phyloP scores from a whole-genome alignment of 768 basidiomycete species.

The Trichaptum fuscoviolaceum region DNA sequence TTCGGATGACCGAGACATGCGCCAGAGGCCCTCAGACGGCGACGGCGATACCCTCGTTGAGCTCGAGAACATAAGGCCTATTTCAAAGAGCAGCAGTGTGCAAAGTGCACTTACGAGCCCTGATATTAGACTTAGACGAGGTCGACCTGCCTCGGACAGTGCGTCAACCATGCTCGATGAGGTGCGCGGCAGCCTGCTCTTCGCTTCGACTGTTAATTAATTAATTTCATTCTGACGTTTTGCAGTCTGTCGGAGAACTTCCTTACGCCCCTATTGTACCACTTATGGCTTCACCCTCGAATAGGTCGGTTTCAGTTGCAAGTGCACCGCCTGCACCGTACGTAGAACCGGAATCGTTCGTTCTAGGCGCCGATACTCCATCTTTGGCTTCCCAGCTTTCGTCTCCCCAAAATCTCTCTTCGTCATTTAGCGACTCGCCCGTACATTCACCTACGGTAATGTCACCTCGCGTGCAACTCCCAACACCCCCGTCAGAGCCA shows the following conservation, averaged over 20 bases:
- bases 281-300: background rate
- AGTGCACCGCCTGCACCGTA: background rate
- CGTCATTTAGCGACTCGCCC: background rate
- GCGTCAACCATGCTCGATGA: background rate
- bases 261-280: background rate
- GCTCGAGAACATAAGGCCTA: background rate
- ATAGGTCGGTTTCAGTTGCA: background rate
- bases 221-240: background rate
- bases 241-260: background rate
- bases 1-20: slow-evolving; percentile 1
- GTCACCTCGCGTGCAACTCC: background rate
- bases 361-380: background rate
- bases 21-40: background rate
- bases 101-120: background rate
- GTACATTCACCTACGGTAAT: background rate
- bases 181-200: background rate
- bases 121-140: slow-evolving; percentile 1
- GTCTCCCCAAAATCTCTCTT: background rate
- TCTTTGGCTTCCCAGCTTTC: background rate
- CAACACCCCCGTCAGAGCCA: background rate
- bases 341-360: background rate
- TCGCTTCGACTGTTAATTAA: background rate
- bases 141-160: background rate
- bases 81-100: background rate
- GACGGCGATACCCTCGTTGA: background rate